Conservation (phyloP, 1,284 basidiomycete species). For the Malassezia obtusa region DNA sequence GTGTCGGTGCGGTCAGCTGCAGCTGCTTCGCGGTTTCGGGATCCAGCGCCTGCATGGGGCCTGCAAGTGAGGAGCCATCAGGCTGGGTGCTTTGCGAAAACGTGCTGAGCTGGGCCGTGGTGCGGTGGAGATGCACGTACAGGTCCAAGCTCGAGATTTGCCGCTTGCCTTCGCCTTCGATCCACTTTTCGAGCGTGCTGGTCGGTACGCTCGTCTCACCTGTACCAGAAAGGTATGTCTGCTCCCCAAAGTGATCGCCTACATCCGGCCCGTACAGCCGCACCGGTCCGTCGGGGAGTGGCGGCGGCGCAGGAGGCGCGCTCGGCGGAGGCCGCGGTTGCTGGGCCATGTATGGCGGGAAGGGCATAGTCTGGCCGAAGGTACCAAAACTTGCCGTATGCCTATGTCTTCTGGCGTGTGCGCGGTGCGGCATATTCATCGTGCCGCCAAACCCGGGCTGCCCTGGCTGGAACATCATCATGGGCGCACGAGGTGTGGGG, state of each 20-base stretch:
- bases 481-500: too few species aligned
- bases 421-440: too few species aligned
- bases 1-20: constrained; percentile 5
- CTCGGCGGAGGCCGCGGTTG: too few species aligned
- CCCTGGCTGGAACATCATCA: too few species aligned
- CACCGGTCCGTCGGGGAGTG: background rate
- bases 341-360: too few species aligned
- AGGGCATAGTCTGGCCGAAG: too few species aligned
- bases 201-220: too few species aligned
- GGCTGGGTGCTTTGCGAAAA: too few species aligned
- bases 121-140: constrained; percentile 9
- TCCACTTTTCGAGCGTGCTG: constrained; percentile 2
- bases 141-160: constrained; percentile 1
- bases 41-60: background rate
- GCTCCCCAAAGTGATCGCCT: constrained; percentile 4
- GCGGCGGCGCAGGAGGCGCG: background rate
- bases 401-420: too few species aligned
- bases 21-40: background rate
- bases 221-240: background rate
- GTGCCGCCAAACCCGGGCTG: too few species aligned
- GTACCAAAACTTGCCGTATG: too few species aligned
- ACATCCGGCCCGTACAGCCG: constrained; percentile 10
- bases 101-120: background rate
- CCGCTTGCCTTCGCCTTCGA: background rate
- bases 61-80: background rate